These are phyloP conservation scores for Rhododendron ferrugineum DNA, from an alignment of 148 eudicot species.

Conservation along the genomic window DNA sequence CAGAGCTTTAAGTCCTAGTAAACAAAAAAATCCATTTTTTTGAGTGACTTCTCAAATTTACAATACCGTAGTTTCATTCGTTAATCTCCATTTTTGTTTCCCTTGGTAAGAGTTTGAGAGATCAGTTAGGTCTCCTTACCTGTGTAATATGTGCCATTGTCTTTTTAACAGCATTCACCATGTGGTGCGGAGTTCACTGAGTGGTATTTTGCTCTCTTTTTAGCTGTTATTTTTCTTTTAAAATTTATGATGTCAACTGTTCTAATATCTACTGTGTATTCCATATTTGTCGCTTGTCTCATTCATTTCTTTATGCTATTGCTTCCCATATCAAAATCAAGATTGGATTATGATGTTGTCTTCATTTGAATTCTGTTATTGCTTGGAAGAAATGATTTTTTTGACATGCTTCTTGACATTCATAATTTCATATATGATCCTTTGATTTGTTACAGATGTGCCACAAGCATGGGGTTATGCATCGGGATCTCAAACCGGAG, in stretches of 20 bases:
- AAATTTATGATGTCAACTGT: neutral
- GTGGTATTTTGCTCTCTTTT: neutral
- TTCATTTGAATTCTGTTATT: neutral
- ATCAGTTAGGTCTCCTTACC: neutral
- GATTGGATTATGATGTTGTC: neutral
- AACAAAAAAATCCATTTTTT: no score
- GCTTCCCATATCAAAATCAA: neutral
- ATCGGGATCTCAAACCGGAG: conserved; percentile 51
- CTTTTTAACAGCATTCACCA: neutral
- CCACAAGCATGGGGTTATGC: conserved; percentile 47
- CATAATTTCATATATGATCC: neutral
- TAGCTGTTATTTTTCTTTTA: neutral
- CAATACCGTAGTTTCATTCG: neutral
- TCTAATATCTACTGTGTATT: neutral
- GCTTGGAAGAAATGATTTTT: neutral
- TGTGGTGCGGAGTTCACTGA: neutral
- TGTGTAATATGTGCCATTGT: neutral
- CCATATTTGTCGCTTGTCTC: neutral
- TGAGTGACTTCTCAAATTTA: neutral
- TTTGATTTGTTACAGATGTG: conserved; percentile 24
- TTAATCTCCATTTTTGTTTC: neutral
- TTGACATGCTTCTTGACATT: neutral
- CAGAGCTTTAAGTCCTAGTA: neutral
- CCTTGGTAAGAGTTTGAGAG: neutral
- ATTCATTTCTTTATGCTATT: neutral